Base-by-base conservation (phyloP, 1,284 basidiomycete genomes). In the Cystobasidium pallidum region DNA sequence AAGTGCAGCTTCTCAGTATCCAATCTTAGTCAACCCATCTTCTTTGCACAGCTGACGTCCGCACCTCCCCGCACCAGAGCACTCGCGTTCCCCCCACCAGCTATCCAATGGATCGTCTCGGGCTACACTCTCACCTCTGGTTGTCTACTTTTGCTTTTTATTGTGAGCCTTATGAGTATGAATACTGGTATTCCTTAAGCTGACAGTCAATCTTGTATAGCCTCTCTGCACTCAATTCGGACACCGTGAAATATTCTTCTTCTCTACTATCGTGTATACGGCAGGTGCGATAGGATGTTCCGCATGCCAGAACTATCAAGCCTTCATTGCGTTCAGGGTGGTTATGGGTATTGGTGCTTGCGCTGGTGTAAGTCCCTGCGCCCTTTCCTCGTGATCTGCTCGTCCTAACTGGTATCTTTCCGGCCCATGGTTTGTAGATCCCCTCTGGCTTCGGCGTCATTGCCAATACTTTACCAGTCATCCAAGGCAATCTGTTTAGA, bases 211-310 rank as follows among this genome's bases (percentile, higher is more conserved):
- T 39, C 36, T 39, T 13, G 13, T 39, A 3, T 28, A 67, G 67
- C 70, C 70, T 13, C 55, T 72, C 2, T 72, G 61, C 70, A 72
- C 34, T 51, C 59, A 64, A 47, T 72, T 51, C 36, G 70, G 70
- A 28, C 11, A 64, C 24, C 59, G 63, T 28, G 63, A 72, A 45
- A 62, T 72, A 39, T 72, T 64, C 36, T 43, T 21, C 21, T 57
- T 72, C 24, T 24, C 51, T 32, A 43, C 43, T 24, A 30, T 66
- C 19, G 34, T 65, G 26, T 72, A 64, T 41, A 72, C 52, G 1
- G 70, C 61, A 30, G 59, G 59, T 17, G 4, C 61, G 7, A 72
- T 72, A 1, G 61, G 47, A 10, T 72, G 70, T 17, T 10, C 70
- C 0, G 36, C 34, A 1, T 61, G 59, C 17, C 47, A 55, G 41